A percentile compares a stretch with the other conserved stretches of the same genome.
phyloP scores from a whole-genome alignment of 345 rosid genomes.

The Erodium maritimum region DNA sequence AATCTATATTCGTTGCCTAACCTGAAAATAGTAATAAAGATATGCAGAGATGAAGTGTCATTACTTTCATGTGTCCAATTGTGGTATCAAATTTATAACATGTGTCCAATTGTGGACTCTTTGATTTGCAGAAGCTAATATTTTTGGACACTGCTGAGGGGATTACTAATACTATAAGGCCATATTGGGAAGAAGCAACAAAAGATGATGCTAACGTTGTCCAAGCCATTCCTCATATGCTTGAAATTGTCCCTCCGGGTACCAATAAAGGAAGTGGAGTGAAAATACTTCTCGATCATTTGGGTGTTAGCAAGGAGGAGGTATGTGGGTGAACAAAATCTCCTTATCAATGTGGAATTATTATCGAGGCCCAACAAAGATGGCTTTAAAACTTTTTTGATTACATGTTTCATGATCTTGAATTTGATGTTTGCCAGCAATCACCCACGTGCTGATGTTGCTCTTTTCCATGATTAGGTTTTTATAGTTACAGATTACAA shows the following conservation, averaged over 20 bases:
- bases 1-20: no score
- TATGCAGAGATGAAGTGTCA: no score
- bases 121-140: constrained; percentile 32
- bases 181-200: constrained; percentile 82
- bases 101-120: not conserved
- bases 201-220: constrained; percentile 49
- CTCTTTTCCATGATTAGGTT: not conserved
- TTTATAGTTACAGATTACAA: not conserved
- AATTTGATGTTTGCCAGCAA: no score
- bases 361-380: not conserved
- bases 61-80: no score
- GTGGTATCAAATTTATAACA: no score
- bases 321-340: constrained; percentile 19
- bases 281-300: constrained; percentile 60
- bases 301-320: constrained; percentile 59
- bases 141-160: constrained; percentile 68
- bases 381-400: no score
- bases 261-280: constrained; percentile 88
- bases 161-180: constrained; percentile 48
- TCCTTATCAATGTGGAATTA: not conserved
- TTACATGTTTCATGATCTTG: no score
- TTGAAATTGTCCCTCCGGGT: constrained; percentile 74
- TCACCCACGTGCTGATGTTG: no score
- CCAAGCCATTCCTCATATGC: constrained; percentile 80
- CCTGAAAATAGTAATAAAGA: no score